Evolutionary conservation across 257 asterid genomes (phyloP), one percentile per base, ranked within the genome.

Genomic region (Nicotiana sylvestris): DNA sequence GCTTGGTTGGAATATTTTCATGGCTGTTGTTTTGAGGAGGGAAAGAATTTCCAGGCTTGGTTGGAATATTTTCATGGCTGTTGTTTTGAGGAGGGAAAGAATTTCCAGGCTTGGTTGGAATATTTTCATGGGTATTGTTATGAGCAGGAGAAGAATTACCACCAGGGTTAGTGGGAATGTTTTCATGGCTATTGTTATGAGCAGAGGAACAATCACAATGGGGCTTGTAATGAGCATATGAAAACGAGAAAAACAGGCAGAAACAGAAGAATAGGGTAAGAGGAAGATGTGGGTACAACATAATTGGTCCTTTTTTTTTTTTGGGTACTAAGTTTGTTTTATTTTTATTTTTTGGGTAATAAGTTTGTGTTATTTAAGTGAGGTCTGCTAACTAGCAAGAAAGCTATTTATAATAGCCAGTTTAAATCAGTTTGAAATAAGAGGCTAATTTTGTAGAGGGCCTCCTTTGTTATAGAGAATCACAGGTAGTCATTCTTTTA

Each of bases 401-500:
- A 13, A 27, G 61, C 62, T 27, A 74, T 74, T 25, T 74, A 74
- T 74, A 49, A 3, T 27, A 13, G 3, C 35, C 79, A 49, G 25
- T 72, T 72, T 72, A 4, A 72, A 3, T 46, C 60, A 12, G 61
- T 74, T 74, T 60, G 61, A 46, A 37, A 25, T 46, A 16, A 46
- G 80, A 49, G 62, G 62, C 56, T 49, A 49, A 21, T 74, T 49
- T 25, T 13, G 27, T 21, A 49, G 58, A 32, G 90, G 79, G 18
- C 58, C 78, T 77, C 89, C 88, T 80, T 76, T 68, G 69, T 84
- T 80, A 37, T 82, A 86, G 91, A 86, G 6, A 64, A 68, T 43
- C 66, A 84, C 18, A 32, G 85, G 87, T 80, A 15, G 32, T 39
- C 35, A 29, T 83, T 83, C 67, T 46, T 85, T 76, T 21, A 39